Base-by-base conservation (phyloP, 2,329 filamentous ascomycete species). In the Cercospora beticola region DNA sequence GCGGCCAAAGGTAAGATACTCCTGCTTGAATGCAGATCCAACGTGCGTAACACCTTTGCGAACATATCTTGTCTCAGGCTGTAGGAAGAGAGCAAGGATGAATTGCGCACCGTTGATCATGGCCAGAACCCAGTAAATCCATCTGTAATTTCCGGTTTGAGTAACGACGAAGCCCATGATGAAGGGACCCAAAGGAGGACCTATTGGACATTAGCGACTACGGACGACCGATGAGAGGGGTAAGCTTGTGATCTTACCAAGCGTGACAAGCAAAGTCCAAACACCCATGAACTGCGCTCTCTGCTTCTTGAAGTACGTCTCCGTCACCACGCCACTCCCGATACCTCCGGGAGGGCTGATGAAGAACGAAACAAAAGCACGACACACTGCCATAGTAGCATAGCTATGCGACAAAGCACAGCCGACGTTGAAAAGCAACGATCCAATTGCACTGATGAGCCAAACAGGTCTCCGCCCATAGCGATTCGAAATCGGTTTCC, bases 51-150 rank as follows among this genome's bases (percentile, higher is more conserved):
- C 77, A 18, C 80, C 78, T 18, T 79, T 77, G 5, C 81, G 81
- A 16, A 86, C 76, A 75, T 87, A 88, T 30, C 84, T 82, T 1
- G 86, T 87, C 74, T 89, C 87, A 0, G 84, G 83, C 1, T 84
- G 83, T 26, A 87, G 72, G 75, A 88, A 84, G 65, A 88, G 74
- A 74, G 88, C 88, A 21, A 85, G 74, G 61, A 88, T 76, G 69
- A 89, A 82, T 71, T 89, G 86, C 5, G 81, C 82, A 60, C 81
- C 85, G 67, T 89, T 88, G 72, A 83, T 82, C 49, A 88, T 88
- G 1, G 85, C 85, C 23, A 88, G 77, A 23, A 84, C 82, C 82
- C 83, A 88, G 75, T 86, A 88, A 28, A 88, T 87, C 86, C 86
- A 88, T 16, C 84, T 81, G 65, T 86, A 88, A 58, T 75, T 66